These are phyloP conservation scores for Claviceps paspali DNA, from an alignment of 2,329 filamentous ascomycete genomes.

Conservation along the genomic window DNA sequence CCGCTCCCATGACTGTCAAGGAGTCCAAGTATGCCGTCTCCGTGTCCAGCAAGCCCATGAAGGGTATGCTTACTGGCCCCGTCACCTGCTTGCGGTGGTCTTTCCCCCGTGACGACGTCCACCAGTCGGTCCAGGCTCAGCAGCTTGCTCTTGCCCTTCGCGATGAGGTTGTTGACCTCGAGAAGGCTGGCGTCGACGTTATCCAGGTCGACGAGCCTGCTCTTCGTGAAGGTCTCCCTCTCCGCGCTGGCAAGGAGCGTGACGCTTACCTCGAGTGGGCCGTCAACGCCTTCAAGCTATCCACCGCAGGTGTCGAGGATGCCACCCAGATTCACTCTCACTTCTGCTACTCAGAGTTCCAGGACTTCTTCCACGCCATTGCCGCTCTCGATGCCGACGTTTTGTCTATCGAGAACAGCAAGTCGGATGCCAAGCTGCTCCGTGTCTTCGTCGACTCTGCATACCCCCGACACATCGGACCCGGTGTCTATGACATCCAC, in stretches of 20 bases:
- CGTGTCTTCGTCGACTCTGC: slow-evolving; percentile 96
- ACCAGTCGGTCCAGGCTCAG: slow-evolving; percentile 97
- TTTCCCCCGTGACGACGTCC: slow-evolving; percentile 98
- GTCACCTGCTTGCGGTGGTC: slow-evolving; percentile 99
- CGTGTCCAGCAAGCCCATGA: slow-evolving; percentile 98
- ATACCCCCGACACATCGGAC: slow-evolving; percentile 96
- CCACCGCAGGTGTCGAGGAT: slow-evolving; percentile 84
- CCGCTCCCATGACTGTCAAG: slow-evolving; percentile 97
- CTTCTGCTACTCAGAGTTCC: slow-evolving; percentile 99
- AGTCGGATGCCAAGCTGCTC: slow-evolving; percentile 98
- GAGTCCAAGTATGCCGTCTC: slow-evolving; percentile 98
- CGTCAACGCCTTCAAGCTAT: slow-evolving; percentile 93
- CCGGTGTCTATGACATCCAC: slow-evolving; percentile 99
- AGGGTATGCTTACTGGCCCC: slow-evolving; percentile 98
- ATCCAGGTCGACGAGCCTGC: slow-evolving; percentile 99
- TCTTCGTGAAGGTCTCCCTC: slow-evolving; percentile 96
- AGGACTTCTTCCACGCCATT: slow-evolving; percentile 99
- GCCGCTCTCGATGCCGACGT: slow-evolving; percentile 96
- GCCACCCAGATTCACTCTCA: slow-evolving; percentile 99
- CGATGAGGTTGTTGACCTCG: slow-evolving; percentile 95
- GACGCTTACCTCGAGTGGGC: slow-evolving; percentile 96
- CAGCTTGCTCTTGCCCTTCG: slow-evolving; percentile 96
- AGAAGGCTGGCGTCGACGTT: slow-evolving; percentile 89
- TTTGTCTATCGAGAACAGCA: slow-evolving; percentile 99
- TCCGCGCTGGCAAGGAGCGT: slow-evolving; percentile 84